phyloP scores from a whole-genome alignment of 2,329 filamentous ascomycete genomes.

The Colletotrichum limetticola region DNA sequence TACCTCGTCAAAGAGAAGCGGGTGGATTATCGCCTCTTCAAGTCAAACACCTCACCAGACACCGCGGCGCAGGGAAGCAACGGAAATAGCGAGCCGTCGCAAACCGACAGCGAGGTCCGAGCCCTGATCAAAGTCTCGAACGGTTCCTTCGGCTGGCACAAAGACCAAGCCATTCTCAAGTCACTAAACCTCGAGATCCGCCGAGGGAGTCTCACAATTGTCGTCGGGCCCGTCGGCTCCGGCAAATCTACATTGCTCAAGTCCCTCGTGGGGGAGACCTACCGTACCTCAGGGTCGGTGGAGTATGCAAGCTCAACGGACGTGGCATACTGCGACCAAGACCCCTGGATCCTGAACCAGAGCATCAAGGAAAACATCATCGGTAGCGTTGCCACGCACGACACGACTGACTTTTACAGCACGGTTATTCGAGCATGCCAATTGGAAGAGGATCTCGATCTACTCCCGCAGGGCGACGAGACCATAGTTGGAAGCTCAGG shows the following conservation, averaged over 20 bases:
- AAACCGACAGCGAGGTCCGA: not conserved
- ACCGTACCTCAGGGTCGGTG: conserved; percentile 23
- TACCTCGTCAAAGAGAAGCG: conserved; percentile 36
- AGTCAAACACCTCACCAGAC: no score
- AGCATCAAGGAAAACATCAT: conserved; percentile 38
- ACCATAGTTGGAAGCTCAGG: conserved; percentile 15
- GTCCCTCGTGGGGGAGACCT: conserved; percentile 43
- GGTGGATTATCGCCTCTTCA: conserved; percentile 2
- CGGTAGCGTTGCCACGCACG: not conserved
- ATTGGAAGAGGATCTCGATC: conserved; percentile 1
- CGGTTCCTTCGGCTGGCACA: conserved; percentile 3
- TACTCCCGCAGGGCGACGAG: not conserved
- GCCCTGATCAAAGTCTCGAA: not conserved
- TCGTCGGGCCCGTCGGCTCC: conserved; percentile 40
- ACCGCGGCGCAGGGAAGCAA: rapidly evolving
- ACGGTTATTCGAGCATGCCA: conserved; percentile 36
- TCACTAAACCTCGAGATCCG: not conserved
- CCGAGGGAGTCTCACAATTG: not conserved
- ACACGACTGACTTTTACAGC: conserved; percentile 44
- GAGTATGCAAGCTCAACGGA: conserved; percentile 26
- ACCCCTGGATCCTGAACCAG: conserved; percentile 42
- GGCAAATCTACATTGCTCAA: conserved; percentile 50
- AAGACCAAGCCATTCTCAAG: not conserved
- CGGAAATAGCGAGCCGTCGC: no score
- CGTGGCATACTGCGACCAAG: conserved; percentile 42